Conservation (phyloP, 2,329 filamentous ascomycete genomes). For the Pseudofabraea citricarpa region DNA sequence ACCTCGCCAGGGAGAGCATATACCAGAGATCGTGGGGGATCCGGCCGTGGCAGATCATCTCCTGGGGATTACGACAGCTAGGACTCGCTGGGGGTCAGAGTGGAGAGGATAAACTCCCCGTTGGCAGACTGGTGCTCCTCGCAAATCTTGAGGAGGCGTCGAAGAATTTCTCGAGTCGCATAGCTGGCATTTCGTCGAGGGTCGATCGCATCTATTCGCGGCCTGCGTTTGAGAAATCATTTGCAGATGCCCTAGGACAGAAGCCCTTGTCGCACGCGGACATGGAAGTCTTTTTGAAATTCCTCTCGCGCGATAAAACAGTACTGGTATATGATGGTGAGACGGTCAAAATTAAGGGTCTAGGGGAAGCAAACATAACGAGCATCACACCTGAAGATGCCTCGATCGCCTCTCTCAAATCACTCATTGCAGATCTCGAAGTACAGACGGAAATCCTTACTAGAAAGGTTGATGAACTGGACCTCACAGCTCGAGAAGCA, state of each 20-base stretch:
- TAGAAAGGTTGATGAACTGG: slow-evolving; percentile 61
- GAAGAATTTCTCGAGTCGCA: slow-evolving; percentile 45
- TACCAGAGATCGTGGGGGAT: slow-evolving; percentile 61
- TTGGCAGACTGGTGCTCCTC: slow-evolving; percentile 61
- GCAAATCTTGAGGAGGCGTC: slow-evolving; percentile 56
- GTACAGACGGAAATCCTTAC: slow-evolving; percentile 66
- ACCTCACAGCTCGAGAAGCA: slow-evolving; percentile 61
- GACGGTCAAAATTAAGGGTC: slow-evolving; percentile 68
- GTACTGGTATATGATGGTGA: slow-evolving; percentile 55
- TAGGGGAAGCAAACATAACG: slow-evolving; percentile 36
- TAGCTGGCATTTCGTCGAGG: slow-evolving; percentile 38
- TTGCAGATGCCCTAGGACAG: slow-evolving; percentile 46
- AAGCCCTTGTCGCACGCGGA: slow-evolving; percentile 56
- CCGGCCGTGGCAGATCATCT: slow-evolving; percentile 64
- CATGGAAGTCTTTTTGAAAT: slow-evolving; percentile 64
- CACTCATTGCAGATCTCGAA: slow-evolving; percentile 69
- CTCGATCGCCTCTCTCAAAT: slow-evolving; percentile 79
- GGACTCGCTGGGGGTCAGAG: slow-evolving; percentile 50
- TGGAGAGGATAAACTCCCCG: slow-evolving; percentile 51
- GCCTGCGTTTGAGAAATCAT: slow-evolving; percentile 56
- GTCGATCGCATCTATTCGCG: slow-evolving; percentile 67
- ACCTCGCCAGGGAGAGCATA: slow-evolving; percentile 61
- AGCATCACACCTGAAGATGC: slow-evolving; percentile 72
- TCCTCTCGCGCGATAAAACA: slow-evolving; percentile 62
- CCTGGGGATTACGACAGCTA: slow-evolving; percentile 70